phyloP scores from a whole-genome alignment of 2,329 filamentous ascomycete genomes.

The Celoporthe dispersa region DNA sequence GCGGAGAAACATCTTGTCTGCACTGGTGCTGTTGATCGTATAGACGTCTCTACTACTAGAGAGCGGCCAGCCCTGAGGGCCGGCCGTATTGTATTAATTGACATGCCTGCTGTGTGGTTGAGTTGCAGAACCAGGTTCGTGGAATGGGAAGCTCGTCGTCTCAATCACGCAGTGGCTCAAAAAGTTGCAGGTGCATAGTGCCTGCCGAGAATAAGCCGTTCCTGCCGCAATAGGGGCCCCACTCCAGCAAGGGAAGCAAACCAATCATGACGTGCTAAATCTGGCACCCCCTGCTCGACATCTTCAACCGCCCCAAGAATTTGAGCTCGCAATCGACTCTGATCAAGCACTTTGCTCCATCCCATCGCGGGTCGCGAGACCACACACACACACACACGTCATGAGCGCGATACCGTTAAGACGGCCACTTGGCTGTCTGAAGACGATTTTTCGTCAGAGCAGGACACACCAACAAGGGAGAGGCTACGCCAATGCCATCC shows the following conservation, averaged over 20 bases:
- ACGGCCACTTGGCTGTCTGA: conserved; percentile 74
- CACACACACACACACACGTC: conserved; percentile 32
- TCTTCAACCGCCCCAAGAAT: conserved; percentile 25
- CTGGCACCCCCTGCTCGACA: conserved; percentile 10
- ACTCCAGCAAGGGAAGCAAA: background rate
- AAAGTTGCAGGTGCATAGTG: conserved; percentile 19
- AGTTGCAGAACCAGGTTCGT: background rate
- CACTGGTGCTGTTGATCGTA: conserved; percentile 16
- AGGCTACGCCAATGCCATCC: conserved; percentile 23
- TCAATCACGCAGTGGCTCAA: conserved; percentile 9
- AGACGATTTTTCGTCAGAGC: conserved; percentile 63
- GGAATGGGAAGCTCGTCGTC: background rate
- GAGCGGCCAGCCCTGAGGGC: conserved; percentile 34
- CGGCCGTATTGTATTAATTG: conserved; percentile 30
- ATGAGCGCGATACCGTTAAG: conserved; percentile 66
- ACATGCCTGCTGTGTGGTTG: conserved; percentile 30
- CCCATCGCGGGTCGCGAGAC: conserved; percentile 20
- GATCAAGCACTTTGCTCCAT: conserved; percentile 19
- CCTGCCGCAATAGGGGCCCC: background rate
- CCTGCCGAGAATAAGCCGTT: background rate
- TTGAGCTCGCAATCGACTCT: conserved; percentile 29
- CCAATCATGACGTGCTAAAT: conserved; percentile 18
- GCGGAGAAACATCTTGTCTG: conserved; percentile 35
- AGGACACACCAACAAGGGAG: conserved; percentile 47
- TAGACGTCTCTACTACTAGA: conserved; percentile 31